phyloP scores from a whole-genome alignment of 345 rosid genomes.

The Triadica sebifera region DNA sequence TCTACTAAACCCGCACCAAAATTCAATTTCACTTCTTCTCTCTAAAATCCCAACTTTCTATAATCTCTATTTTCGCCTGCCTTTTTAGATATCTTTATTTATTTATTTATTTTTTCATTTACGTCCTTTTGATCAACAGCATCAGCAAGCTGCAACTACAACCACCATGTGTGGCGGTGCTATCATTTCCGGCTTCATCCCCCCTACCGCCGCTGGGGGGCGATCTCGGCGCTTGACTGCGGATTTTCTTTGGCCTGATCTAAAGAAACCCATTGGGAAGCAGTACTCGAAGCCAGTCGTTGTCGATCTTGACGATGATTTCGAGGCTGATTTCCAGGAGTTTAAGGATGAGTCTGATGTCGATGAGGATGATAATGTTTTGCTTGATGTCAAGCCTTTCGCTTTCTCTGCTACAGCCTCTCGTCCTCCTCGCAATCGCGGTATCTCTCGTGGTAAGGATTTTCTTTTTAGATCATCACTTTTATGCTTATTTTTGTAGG shows the following conservation, averaged over 20 bases:
- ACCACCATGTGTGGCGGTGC: constrained; percentile 98
- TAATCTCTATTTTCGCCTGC: neutral
- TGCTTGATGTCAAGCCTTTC: constrained; percentile 60
- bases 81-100: no score
- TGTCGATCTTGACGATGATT: constrained; percentile 65
- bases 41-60: neutral
- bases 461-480: neutral
- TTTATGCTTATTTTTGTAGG: neutral
- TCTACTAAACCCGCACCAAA: neutral
- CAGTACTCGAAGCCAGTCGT: constrained; percentile 35
- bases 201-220: constrained; percentile 26
- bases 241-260: constrained; percentile 77
- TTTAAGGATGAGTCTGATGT: constrained; percentile 66
- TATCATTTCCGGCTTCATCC: constrained; percentile 72
- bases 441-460: constrained; percentile 40
- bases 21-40: neutral
- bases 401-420: constrained; percentile 39
- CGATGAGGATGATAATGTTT: constrained; percentile 42
- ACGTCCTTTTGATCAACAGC: neutral
- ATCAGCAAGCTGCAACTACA: neutral
- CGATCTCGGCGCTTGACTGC: constrained; percentile 43
- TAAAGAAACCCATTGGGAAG: constrained; percentile 41
- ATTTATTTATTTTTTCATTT: constrained; percentile 15
- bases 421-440: constrained; percentile 9
- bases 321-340: constrained; percentile 86